Evolutionary conservation across 139 green algal genomes (phyloP), one percentile per base, ranked within the genome.

Genomic region (Haematococcus sp.): DNA sequence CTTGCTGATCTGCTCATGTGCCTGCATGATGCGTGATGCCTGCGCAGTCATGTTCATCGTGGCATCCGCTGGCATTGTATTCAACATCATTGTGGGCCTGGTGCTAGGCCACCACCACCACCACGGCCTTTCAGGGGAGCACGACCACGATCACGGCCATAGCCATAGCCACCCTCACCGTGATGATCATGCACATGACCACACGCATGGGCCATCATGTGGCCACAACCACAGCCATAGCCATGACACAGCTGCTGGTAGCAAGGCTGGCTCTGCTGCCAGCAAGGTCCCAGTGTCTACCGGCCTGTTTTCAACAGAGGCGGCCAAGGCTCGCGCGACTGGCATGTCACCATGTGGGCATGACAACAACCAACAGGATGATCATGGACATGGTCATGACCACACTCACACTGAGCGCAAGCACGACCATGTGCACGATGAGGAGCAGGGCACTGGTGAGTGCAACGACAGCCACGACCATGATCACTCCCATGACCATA

Each of bases 31-130:
- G n/a, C n/a, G n/a, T n/a, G n/a, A n/a, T n/a, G n/a, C n/a, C n/a
- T n/a, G n/a, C 44, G 52, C 83, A 87, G 84, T 96, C 19, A 97
- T 97, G 93, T 95, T 94, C 75, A 86, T 94, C 66, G 76, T 98
- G 0, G 88, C 93, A 0, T 22, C 78, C 20, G 86, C 86, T 1
- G 94, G 92, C 65, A 83, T 98, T 15, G 71, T 60, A 2, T 90
- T 97, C 70, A 98, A 98, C 79, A 27, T 95, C 0, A 25, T 89
- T 0, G 77, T 97, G 22, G 58, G 89, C 22, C 55, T 83, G 1
- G 80, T 94, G 3, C 83, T 95, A 35, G 91, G 89, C 16, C 77
- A 87, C 58, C 60, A 81, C 33, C 83, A 85, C 63, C 54, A 63
- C 31, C 81, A 88, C 51, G 71, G 79, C 28, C 34, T 59, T 19